Percentiles rank a stretch among this genome's conserved stretches.
Evolutionary conservation across 345 rosid genomes (phyloP).

Genomic region (Eucalyptus tenuipes): DNA sequence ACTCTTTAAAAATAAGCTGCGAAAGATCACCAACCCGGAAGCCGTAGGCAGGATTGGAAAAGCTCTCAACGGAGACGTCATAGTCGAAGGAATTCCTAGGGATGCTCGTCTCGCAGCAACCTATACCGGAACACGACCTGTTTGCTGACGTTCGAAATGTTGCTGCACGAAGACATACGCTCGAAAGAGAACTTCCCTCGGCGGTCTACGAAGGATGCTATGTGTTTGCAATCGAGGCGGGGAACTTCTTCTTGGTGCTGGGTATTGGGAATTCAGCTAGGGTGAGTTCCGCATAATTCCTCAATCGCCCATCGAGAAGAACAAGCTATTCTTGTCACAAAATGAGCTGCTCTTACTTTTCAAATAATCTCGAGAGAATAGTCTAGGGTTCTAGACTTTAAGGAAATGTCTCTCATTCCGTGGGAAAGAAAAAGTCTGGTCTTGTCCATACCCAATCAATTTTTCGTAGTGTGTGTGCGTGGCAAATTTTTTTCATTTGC

Average conservation of each 20-base stretch:
- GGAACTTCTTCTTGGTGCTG: slow-evolving; percentile 6
- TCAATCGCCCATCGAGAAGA: background rate
- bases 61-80: too few species aligned
- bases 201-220: background rate
- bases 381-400: background rate
- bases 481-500: too few species aligned
- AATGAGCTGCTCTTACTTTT: background rate
- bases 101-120: too few species aligned
- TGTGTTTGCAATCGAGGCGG: slow-evolving; percentile 22
- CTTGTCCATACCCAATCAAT: too few species aligned
- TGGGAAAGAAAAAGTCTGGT: background rate
- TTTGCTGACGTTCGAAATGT: background rate
- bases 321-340: background rate
- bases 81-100: too few species aligned
- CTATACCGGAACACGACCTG: too few species aligned
- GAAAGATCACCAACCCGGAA: too few species aligned
- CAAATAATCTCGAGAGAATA: background rate
- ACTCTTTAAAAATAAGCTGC: too few species aligned
- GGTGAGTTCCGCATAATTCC: background rate
- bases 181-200: slow-evolving; percentile 4
- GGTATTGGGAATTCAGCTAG: background rate
- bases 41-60: too few species aligned
- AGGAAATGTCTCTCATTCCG: background rate
- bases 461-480: too few species aligned
- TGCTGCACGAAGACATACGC: slow-evolving; percentile 17